These are phyloP conservation scores for Hysterangium stoloniferum DNA, from an alignment of 768 basidiomycete genomes.

Conservation along the genomic window DNA sequence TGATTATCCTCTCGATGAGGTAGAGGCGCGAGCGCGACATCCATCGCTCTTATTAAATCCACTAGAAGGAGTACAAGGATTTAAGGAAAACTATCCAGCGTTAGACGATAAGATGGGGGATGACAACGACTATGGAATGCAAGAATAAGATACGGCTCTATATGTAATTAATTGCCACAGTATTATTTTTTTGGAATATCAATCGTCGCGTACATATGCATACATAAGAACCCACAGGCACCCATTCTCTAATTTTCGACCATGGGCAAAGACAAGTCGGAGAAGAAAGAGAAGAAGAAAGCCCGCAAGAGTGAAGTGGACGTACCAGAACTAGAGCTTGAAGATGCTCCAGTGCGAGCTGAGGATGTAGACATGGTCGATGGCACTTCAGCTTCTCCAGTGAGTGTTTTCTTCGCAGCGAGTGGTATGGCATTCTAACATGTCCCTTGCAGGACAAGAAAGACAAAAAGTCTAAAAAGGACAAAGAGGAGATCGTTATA, in stretches of 20 bases:
- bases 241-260: neutral
- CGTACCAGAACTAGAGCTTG: slow-evolving; percentile 16
- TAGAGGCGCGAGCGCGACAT: neutral
- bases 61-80: too few relatives aligned
- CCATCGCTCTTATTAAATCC: neutral
- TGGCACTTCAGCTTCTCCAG: slow-evolving; percentile 17
- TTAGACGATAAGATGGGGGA: neutral
- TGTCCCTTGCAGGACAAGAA: slow-evolving; percentile 22
- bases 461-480: slow-evolving; percentile 56
- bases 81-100: too few relatives aligned
- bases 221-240: neutral
- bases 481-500: slow-evolving; percentile 58
- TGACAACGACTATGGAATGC: neutral
- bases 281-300: slow-evolving; percentile 69
- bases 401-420: neutral
- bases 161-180: too few relatives aligned
- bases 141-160: neutral
- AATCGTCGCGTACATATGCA: too few relatives aligned
- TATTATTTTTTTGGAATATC: too few relatives aligned
- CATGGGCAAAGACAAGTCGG: slow-evolving; percentile 69
- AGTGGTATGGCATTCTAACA: slow-evolving; percentile 1
- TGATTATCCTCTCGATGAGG: slow-evolving; percentile 6
- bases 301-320: slow-evolving; percentile 34
- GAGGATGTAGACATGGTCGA: slow-evolving; percentile 32
- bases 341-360: slow-evolving; percentile 23